Percentiles rank a stretch among this genome's conserved stretches.
These are phyloP conservation scores for Candida tetrigidarum DNA, from an alignment of 1,139 yeast species.

Conservation along the genomic window DNA sequence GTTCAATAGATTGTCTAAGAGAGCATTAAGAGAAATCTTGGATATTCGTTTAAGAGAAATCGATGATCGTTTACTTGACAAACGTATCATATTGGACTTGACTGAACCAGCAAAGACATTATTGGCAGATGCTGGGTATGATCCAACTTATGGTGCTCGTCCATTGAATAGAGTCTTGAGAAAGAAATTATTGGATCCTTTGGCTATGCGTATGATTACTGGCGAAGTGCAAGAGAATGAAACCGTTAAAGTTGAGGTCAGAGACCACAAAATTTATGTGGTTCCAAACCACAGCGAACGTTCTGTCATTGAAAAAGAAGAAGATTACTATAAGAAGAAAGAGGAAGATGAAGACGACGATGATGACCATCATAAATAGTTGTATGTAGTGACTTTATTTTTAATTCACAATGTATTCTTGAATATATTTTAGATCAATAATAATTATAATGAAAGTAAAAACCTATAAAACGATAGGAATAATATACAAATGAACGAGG, in stretches of 20 bases:
- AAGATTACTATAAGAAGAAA: slow-evolving; percentile 9
- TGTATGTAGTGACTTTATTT: not conserved
- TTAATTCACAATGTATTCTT: not conserved
- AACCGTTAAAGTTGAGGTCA: slow-evolving; percentile 48
- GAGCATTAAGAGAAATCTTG: slow-evolving; percentile 74
- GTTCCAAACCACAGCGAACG: slow-evolving; percentile 47
- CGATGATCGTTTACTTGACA: slow-evolving; percentile 74
- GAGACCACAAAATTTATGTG: slow-evolving; percentile 35
- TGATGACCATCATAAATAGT: slow-evolving; percentile 6
- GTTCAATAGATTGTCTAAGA: slow-evolving; percentile 83
- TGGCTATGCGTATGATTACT: slow-evolving; percentile 77
- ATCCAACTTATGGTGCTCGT: slow-evolving; percentile 91
- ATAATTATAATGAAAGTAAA: not conserved
- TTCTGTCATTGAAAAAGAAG: slow-evolving; percentile 14
- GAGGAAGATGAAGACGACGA: slow-evolving; percentile 15
- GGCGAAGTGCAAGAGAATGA: slow-evolving; percentile 80
- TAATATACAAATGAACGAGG: not conserved
- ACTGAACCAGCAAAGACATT: slow-evolving; percentile 69
- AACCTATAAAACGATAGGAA: too few species aligned
- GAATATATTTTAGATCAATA: too few species aligned
- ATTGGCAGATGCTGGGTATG: slow-evolving; percentile 86
- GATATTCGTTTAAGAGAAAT: slow-evolving; percentile 84
- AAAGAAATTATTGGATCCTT: slow-evolving; percentile 79
- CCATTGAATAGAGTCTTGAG: slow-evolving; percentile 92
- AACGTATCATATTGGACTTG: slow-evolving; percentile 70